Evolutionary conservation across 768 basidiomycete species (phyloP), one percentile per base, ranked within the genome.

Genomic region (Tulasnella sp.): DNA sequence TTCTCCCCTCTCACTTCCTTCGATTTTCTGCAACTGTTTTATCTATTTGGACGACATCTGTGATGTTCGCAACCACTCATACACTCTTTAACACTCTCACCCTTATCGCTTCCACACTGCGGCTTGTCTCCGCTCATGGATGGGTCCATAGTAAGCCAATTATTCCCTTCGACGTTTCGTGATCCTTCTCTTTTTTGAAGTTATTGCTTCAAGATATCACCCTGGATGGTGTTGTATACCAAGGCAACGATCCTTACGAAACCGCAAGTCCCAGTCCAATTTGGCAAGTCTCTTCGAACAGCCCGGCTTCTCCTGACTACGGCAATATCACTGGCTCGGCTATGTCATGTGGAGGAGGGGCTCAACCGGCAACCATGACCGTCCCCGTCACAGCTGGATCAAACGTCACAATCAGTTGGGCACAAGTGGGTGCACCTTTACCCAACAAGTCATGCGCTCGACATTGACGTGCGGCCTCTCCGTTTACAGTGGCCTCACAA

Each of bases 311-410:
- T 30, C 52, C 52, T 1, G 52, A 22, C n/a, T 53, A 53, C 52
- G 54, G 54, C 68, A 80, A 80, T 42, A 76, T 82, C 17, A 70
- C 54, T 31, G 84, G 84, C 64, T 65, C 76, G 1, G 74, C 71
- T 53, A 50, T 85, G 15, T 82, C 79, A 67, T 87, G 85, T 63
- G 85, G 85, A 7, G 70, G 73, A 21, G 70, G 74, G 29, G 78
- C 82, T 2, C 3, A 57, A 31, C 24, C 44, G 7, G 84, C 81
- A 0, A 60, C 73, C 4, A 70, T 78, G 34, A 73, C 80, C 46
- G 81, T 75, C 2, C 65, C 75, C 45, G 84, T 78, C 21, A 80
- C 79, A 59, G 81, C 85, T 1, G 84, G 84, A 4, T 60, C 58
- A 2, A 43, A 59, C 10, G 31, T 57, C 25, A 45, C 34, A 12